Base-by-base conservation (phyloP, 2,329 filamentous ascomycete species). In the Scedosporium boydii region DNA sequence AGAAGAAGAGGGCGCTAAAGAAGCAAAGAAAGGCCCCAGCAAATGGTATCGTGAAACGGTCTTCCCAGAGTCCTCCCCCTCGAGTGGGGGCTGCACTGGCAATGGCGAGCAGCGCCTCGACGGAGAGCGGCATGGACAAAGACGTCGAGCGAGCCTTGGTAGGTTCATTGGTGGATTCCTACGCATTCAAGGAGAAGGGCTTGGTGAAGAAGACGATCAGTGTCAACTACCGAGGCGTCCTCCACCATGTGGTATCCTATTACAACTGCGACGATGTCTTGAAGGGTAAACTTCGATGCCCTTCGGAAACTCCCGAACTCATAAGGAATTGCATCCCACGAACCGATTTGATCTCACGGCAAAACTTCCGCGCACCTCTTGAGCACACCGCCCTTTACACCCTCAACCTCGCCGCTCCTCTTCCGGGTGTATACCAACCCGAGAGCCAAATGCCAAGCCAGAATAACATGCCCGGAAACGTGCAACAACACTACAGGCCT, bases 201-300 rank as follows among this genome's bases (percentile, higher is more conserved):
- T 76, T 97, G 48, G 84, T 96, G 65, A 97, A 97, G 81, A 96
- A 96, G 79, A 96, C 92, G 0, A 92, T 96, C 74, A 93, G 88
- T 68, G 85, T 96, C 46, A 86, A 83, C 2, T 86, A 88, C 59
- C 82, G 87, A 27, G 88, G 88, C 2, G 83, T 92, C 2, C 87
- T 86, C 2, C 92, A 96, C 69, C 92, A 96, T 69, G 77, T 97
- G 60, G 91, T 96, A 48, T 93, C 89, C 16, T 97, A 97, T 72
- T 96, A 96, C 77, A 90, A 79, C 53, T 81, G 93, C 10, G 85
- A 90, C 5, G 91, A 96, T 70, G 89, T 92, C n/a, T 80, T 86
- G 67, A 77, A 79, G 56, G 79, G 82, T n/a, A 74, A 71, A 16
- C 78, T 93, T 10, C 76, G 72, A 29, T 81, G 82, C 0, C 90